Conservation (phyloP, 2,329 filamentous ascomycete species). For the Arthrinium puccinioides region DNA sequence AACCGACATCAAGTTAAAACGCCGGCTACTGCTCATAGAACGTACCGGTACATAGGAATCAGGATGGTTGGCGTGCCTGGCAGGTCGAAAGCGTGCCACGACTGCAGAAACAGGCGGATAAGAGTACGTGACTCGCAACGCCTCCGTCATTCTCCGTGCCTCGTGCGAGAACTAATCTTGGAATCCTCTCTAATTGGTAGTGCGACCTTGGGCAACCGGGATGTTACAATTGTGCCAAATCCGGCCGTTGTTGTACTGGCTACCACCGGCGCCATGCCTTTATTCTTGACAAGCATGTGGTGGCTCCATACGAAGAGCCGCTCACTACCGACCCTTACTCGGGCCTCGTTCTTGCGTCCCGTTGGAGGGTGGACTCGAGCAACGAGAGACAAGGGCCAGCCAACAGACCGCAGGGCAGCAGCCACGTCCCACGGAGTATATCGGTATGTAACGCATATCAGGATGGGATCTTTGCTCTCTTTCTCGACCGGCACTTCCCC, state of each 20-base stretch:
- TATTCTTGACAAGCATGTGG: constrained; percentile 2
- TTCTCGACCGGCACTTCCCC: constrained; percentile 7
- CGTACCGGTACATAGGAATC: too few species aligned
- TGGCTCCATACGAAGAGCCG: background rate
- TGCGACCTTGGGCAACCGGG: constrained; percentile 11
- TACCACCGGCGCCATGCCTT: constrained; percentile 12
- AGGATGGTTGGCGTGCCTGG: constrained; percentile 7
- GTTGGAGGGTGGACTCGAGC: constrained; percentile 6
- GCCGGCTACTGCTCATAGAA: too few species aligned
- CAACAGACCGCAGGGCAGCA: background rate
- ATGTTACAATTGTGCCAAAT: constrained; percentile 14
- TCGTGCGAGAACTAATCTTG: too few species aligned
- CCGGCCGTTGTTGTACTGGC: constrained; percentile 14
- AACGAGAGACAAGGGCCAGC: background rate
- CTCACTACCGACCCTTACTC: background rate
- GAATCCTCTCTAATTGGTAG: constrained; percentile 1
- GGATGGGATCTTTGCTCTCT: too few species aligned
- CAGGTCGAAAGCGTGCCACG: constrained; percentile 6
- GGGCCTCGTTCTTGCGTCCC: constrained; percentile 2
- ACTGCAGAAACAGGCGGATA: constrained; percentile 3
- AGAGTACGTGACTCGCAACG: background rate
- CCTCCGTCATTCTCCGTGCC: too few species aligned
- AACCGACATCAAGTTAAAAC: too few species aligned
- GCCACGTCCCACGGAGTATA: background rate
- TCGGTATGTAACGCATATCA: too few species aligned